phyloP scores from a whole-genome alignment of 75 land plant species.

The Chamaecyparis obtusa region DNA sequence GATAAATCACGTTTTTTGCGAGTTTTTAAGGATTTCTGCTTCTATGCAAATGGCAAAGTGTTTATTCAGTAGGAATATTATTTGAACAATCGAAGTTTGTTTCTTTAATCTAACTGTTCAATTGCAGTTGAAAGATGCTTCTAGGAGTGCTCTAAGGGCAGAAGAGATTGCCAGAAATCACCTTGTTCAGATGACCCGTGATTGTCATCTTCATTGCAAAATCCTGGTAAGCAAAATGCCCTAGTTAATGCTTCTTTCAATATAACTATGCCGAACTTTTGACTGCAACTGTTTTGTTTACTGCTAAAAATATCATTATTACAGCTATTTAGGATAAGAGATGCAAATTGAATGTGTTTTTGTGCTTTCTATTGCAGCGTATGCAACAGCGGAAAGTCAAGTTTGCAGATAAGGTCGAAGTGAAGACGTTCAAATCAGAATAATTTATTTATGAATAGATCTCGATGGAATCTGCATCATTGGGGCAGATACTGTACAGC shows the following conservation, averaged over 20 bases:
- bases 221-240: slow-evolving; percentile 23
- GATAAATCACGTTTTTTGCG: no score
- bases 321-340: neutral
- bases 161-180: slow-evolving; percentile 47
- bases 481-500: neutral
- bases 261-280: neutral
- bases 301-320: neutral
- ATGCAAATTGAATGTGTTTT: neutral
- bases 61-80: neutral
- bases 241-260: neutral
- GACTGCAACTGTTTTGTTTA: neutral
- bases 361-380: neutral
- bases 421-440: slow-evolving; percentile 8
- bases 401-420: slow-evolving; percentile 24
- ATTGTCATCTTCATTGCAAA: slow-evolving; percentile 50
- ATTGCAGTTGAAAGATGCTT: slow-evolving; percentile 33
- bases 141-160: slow-evolving; percentile 32
- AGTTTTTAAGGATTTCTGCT: no score
- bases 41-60: neutral
- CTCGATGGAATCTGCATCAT: neutral
- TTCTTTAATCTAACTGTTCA: neutral
- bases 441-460: neutral
- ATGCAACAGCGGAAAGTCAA: slow-evolving; percentile 17
- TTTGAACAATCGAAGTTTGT: neutral
- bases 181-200: slow-evolving; percentile 38